Conservation (phyloP, 2,329 filamentous ascomycete genomes). For the Coniochaeta hoffmannii region DNA sequence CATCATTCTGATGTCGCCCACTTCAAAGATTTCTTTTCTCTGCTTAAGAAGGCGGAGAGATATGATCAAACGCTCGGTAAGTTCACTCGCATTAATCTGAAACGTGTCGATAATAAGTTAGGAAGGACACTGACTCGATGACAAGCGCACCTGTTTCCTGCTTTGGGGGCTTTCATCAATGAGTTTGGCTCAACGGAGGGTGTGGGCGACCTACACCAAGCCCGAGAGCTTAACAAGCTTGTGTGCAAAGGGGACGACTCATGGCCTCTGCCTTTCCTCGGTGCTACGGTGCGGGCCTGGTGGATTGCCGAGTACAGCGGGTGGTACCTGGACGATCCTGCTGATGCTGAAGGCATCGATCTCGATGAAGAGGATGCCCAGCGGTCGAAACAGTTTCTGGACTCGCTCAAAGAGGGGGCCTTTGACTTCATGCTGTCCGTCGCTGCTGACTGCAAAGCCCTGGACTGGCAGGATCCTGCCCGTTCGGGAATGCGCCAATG, state of each 20-base stretch:
- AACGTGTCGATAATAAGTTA: not conserved
- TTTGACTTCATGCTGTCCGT: slow-evolving; percentile 88
- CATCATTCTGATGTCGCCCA: slow-evolving; percentile 64
- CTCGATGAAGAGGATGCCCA: slow-evolving; percentile 62
- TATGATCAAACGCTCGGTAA: slow-evolving; percentile 60
- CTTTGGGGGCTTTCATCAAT: slow-evolving; percentile 68
- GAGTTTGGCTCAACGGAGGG: slow-evolving; percentile 73
- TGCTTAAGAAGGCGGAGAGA: slow-evolving; percentile 63
- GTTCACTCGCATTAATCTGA: slow-evolving; percentile 15
- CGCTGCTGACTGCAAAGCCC: slow-evolving; percentile 70
- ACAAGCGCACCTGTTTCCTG: slow-evolving; percentile 80
- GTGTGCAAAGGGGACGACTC: slow-evolving; percentile 63
- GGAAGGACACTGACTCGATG: not conserved
- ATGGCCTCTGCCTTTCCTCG: slow-evolving; percentile 69
- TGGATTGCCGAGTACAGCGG: slow-evolving; percentile 94
- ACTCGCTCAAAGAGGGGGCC: slow-evolving; percentile 77
- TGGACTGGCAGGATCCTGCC: slow-evolving; percentile 83
- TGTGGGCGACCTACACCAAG: slow-evolving; percentile 57
- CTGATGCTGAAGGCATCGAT: slow-evolving; percentile 53
- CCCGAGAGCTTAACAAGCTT: slow-evolving; percentile 60
- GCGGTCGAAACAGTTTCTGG: slow-evolving; percentile 65
- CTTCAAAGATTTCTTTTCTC: slow-evolving; percentile 63
- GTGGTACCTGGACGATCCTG: slow-evolving; percentile 71
- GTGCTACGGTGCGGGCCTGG: slow-evolving; percentile 71
- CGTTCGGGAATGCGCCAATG: slow-evolving; percentile 75